A percentile compares a stretch with the other conserved stretches of the same genome.
These are phyloP conservation scores for Tylopilus balloui DNA, from an alignment of 768 basidiomycete species.

Conservation along the genomic window DNA sequence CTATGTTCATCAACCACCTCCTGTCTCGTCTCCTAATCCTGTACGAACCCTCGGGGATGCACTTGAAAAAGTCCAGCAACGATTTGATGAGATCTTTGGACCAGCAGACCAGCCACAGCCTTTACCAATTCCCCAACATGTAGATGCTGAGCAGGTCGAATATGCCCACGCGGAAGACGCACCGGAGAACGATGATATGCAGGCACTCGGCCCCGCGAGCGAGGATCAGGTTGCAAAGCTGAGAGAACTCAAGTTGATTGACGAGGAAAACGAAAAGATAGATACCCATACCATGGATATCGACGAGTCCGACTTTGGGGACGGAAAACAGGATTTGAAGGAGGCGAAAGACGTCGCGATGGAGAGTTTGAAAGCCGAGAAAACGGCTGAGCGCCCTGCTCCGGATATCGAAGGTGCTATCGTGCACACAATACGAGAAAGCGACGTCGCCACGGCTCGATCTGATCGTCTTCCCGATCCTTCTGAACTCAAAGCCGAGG, in stretches of 20 bases:
- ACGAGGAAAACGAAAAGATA: slow-evolving; percentile 46
- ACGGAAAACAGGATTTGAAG: slow-evolving; percentile 24
- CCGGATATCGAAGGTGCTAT: slow-evolving; percentile 46
- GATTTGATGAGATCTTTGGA: slow-evolving; percentile 77
- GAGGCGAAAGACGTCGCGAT: slow-evolving; percentile 22
- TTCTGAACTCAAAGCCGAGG: slow-evolving; percentile 30
- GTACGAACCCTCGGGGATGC: slow-evolving; percentile 82
- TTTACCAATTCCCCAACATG: slow-evolving; percentile 35
- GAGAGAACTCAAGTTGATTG: slow-evolving; percentile 72
- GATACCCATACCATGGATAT: slow-evolving; percentile 46
- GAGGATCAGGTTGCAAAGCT: slow-evolving; percentile 82
- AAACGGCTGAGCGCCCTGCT: slow-evolving; percentile 23
- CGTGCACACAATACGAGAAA: slow-evolving; percentile 30
- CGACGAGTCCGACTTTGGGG: slow-evolving; percentile 31
- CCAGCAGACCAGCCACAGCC: slow-evolving; percentile 32
- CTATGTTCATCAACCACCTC: slow-evolving; percentile 37
- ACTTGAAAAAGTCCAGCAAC: slow-evolving; percentile 72
- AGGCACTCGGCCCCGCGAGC: slow-evolving; percentile 83
- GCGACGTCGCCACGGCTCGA: neutral
- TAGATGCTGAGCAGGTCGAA: slow-evolving; percentile 55
- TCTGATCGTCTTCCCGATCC: slow-evolving; percentile 20
- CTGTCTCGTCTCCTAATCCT: slow-evolving; percentile 43
- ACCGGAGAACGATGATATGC: slow-evolving; percentile 68
- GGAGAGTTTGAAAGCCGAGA: slow-evolving; percentile 26
- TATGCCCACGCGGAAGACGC: slow-evolving; percentile 60